Base-by-base conservation (phyloP, 1,139 yeast genomes). In the Eremothecium cymbalariae region DNA sequence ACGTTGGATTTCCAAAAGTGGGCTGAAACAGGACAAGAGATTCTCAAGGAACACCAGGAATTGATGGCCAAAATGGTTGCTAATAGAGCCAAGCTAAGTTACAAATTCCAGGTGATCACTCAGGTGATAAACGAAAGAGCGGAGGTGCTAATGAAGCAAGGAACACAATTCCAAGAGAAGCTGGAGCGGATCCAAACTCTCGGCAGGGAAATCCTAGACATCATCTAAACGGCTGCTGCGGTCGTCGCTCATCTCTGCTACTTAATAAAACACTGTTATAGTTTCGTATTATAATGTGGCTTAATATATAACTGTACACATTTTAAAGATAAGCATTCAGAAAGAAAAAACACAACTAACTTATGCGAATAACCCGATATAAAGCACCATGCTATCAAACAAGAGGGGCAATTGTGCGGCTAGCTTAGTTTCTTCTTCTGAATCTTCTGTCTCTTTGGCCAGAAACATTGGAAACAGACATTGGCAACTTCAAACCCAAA, bases 401-500 rank as follows among this genome's bases (percentile, higher is more conserved):
- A n/a, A n/a, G n/a, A n/a, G n/a, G n/a, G n/a, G n/a, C n/a, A n/a
- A 36, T 33, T 39, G 41, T 45, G n/a, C n/a, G n/a, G n/a, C 33
- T 18, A 12, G 30, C 38, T 74, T 83, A 84, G 77, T 74, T 75
- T 78, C 90, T 81, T 81, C 83, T 85, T 72, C 90, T 84, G 84
- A 72, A 84, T 77, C 95, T 85, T 78, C 95, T 84, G 63, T 73
- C 78, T 75, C 93, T 83, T 74, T 82, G 85, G 64, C 95, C 78
- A 67, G 95, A 80, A 65, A 90, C 86, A 62, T 86, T 75, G 65
- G 82, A 80, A 65, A 90, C 88, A 65, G 80, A 79, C 64, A 85
- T 70, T 64, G 96, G 95, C 64, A 88, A 76, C 73, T 85, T 80
- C 81, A 90, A 86, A 65, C 98, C 98, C 65, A 93, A 79, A 58